Base-by-base conservation (phyloP, 495 filamentous ascomycete species). In the Penicillium egyptiacum region DNA sequence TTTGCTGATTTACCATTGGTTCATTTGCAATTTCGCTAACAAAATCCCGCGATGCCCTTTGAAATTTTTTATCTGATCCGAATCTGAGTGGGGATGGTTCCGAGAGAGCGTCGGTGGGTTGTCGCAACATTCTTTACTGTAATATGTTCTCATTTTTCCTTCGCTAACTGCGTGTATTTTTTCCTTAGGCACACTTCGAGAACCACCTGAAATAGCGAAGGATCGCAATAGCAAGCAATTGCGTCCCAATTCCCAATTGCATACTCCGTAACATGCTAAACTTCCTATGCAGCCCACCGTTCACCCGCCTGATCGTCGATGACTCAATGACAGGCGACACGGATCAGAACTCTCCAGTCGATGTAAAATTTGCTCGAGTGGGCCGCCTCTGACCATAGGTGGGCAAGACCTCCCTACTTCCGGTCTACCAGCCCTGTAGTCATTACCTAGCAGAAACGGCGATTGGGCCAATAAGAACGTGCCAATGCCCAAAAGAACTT, bases 11-110 rank as follows among this genome's bases (percentile, higher is more conserved):
- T 41, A 25, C 23, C 12, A 53, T 53, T 53, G 50, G 50, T 17
- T 20, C 35, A 22, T 19, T 20, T 12, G 16, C 25, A 10, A 9
- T 19, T 31, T 30, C n/a, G 19, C 46, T 37, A 37, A 31, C 26
- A 17, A 7, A 48, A 48, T 48, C n/a, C 45, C 11, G 26, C 0
- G n/a, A 49, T 12, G 49, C 12, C 16, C 25, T 53, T 25, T 12
- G 23, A 55, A 47, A 22, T 52, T 61, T 61, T 61, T 68, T 68
- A 68, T 68, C 65, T 53, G 65, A 68, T 68, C 63, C 64, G 61
- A 35, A 45, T 20, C 37, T 30, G 19, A 42, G 50, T 50, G 45
- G 49, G 31, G 39, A 49, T 61, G 48, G 45, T 52, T 44, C 42
- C 57, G 56, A 58, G 62, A 25, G 58, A 55, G 26, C 47, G 43